Percentiles rank a stretch among this genome's conserved stretches.
phyloP scores from a whole-genome alignment of 768 basidiomycete genomes.

The Amanita muscaria region DNA sequence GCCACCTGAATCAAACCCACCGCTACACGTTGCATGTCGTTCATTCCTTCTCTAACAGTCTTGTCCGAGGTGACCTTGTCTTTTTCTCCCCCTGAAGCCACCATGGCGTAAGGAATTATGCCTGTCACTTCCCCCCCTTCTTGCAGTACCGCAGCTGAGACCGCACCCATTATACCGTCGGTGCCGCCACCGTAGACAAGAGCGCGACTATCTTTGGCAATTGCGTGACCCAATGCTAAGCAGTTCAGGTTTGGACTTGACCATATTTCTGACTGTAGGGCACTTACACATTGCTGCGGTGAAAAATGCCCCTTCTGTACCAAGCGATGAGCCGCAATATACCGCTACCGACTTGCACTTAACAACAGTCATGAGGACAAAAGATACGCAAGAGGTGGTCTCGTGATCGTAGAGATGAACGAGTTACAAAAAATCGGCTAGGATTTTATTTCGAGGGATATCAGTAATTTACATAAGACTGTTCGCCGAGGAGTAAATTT shows the following conservation, averaged over 20 bases:
- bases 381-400: too few relatives aligned
- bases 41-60: conserved; percentile 12
- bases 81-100: conserved; percentile 52
- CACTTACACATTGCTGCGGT: conserved; percentile 64
- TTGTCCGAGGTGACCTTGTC: conserved; percentile 32
- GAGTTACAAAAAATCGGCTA: too few relatives aligned
- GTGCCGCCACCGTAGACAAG: conserved; percentile 86
- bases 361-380: neutral
- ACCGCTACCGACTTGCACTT: conserved; percentile 52
- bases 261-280: neutral
- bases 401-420: too few relatives aligned
- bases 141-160: conserved; percentile 57
- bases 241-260: neutral
- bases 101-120: conserved; percentile 71
- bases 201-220: conserved; percentile 49
- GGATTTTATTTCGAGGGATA: too few relatives aligned
- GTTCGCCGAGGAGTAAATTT: too few relatives aligned
- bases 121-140: conserved; percentile 69
- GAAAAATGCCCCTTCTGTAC: conserved; percentile 50
- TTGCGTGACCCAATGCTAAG: conserved; percentile 63
- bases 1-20: conserved; percentile 11
- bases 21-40: conserved; percentile 21
- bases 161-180: conserved; percentile 79
- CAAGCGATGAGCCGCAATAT: conserved; percentile 75
- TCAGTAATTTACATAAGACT: too few relatives aligned